A percentile compares a stretch with the other conserved stretches of the same genome.
These are phyloP conservation scores for Metschnikowia hibisci DNA, from an alignment of 805 yeast species.

Conservation along the genomic window DNA sequence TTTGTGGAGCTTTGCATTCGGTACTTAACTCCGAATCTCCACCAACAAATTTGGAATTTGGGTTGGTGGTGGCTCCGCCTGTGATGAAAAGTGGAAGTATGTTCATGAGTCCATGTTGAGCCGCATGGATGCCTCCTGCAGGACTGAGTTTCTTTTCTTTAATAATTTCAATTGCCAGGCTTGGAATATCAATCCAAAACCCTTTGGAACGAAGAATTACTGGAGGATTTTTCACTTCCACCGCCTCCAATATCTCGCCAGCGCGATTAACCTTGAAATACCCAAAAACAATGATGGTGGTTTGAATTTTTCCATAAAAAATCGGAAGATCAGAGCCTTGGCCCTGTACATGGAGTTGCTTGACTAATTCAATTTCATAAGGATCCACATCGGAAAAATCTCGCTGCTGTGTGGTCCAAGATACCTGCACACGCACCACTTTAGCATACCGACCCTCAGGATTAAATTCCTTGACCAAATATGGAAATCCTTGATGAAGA, in stretches of 20 bases:
- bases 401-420: conserved; percentile 89
- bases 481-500: conserved; percentile 90
- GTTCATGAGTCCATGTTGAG: conserved; percentile 85
- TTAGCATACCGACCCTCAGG: conserved; percentile 76
- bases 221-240: conserved; percentile 90
- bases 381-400: conserved; percentile 96
- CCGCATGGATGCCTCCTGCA: conserved; percentile 96
- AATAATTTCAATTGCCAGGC: conserved; percentile 55
- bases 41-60: conserved; percentile 27
- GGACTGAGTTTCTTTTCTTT: conserved; percentile 55
- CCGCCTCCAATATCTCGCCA: conserved; percentile 83
- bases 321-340: conserved; percentile 47
- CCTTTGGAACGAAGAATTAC: conserved; percentile 68
- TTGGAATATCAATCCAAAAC: conserved; percentile 86
- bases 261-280: conserved; percentile 80
- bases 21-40: conserved; percentile 66
- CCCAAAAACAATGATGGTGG: conserved; percentile 82
- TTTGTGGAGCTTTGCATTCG: conserved; percentile 97
- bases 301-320: conserved; percentile 69
- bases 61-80: conserved; percentile 54
- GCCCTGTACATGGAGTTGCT: conserved; percentile 45
- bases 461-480: conserved; percentile 79
- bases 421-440: conserved; percentile 85
- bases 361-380: conserved; percentile 56
- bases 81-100: conserved; percentile 69